Conservation (phyloP, 2,329 filamentous ascomycete genomes). For the Juglanconis sp. region DNA sequence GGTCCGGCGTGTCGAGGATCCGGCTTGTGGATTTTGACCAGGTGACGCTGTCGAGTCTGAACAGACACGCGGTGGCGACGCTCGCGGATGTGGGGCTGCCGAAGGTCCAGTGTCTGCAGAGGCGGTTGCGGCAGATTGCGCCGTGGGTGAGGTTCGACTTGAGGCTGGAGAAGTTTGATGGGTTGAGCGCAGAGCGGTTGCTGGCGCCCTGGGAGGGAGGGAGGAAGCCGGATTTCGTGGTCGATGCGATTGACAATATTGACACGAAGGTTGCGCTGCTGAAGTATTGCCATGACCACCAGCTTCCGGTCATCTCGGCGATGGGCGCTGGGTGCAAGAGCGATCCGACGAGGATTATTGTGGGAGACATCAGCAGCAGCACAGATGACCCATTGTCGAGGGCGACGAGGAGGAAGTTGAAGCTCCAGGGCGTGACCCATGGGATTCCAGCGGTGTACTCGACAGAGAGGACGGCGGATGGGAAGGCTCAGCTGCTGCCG, state of each 20-base stretch:
- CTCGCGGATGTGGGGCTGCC: constrained; percentile 88
- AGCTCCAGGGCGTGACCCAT: constrained; percentile 71
- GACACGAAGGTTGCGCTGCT: constrained; percentile 91
- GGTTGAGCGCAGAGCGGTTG: constrained; percentile 60
- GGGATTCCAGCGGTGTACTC: constrained; percentile 93
- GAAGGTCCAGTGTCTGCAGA: constrained; percentile 82
- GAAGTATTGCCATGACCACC: constrained; percentile 77
- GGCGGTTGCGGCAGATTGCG: constrained; percentile 77
- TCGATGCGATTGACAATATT: constrained; percentile 98
- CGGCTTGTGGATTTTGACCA: constrained; percentile 96
- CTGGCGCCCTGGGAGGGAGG: constrained; percentile 64
- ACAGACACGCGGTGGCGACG: constrained; percentile 93
- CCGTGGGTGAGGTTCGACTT: constrained; percentile 93
- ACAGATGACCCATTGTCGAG: constrained; percentile 87
- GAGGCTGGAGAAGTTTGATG: constrained; percentile 78
- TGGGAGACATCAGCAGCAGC: constrained; percentile 86
- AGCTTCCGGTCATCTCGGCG: constrained; percentile 80
- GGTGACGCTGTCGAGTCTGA: constrained; percentile 89
- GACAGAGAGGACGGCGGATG: constrained; percentile 82
- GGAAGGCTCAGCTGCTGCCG: constrained; percentile 86
- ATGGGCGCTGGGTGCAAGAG: constrained; percentile 98
- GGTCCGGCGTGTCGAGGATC: constrained; percentile 84
- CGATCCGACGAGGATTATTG: constrained; percentile 74
- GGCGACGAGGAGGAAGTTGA: constrained; percentile 75
- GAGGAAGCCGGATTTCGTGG: constrained; percentile 76